Percentiles rank a stretch among this genome's conserved stretches.
phyloP scores from a whole-genome alignment of 1,139 yeast species.

The Blastobotrys aristatus region DNA sequence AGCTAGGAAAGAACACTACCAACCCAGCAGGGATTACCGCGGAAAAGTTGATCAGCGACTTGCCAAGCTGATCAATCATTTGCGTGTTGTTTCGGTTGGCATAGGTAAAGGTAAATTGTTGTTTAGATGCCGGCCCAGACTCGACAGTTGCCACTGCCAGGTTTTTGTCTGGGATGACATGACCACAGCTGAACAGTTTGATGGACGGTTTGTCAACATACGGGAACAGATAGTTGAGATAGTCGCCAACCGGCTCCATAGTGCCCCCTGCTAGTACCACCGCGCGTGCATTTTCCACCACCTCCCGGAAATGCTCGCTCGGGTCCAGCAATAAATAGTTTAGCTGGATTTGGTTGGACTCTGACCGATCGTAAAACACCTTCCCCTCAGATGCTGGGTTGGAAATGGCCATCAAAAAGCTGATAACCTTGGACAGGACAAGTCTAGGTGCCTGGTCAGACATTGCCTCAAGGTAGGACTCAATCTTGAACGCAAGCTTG shows the following conservation, averaged over 20 bases:
- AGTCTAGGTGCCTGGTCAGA: conserved; percentile 42
- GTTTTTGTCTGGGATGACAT: conserved; percentile 70
- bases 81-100: conserved; percentile 47
- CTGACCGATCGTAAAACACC: conserved; percentile 55
- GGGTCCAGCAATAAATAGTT: conserved; percentile 81
- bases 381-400: conserved; percentile 81
- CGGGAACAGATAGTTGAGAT: conserved; percentile 62
- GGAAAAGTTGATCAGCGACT: conserved; percentile 42
- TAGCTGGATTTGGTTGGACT: conserved; percentile 37
- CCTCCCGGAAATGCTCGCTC: conserved; percentile 58
- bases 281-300: conserved; percentile 63
- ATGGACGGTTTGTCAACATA: conserved; percentile 40
- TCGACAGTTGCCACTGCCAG: conserved; percentile 55
- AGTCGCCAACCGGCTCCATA: conserved; percentile 85
- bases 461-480: conserved; percentile 52
- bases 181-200: conserved; percentile 68
- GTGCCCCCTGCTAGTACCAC: conserved; percentile 92
- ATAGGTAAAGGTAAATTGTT: conserved; percentile 61
- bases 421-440: conserved; percentile 57
- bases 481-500: conserved; percentile 81
- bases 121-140: conserved; percentile 28
- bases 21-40: conserved; percentile 63
- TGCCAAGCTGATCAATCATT: conserved; percentile 53
- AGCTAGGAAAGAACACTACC: conserved; percentile 83
- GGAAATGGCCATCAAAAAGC: conserved; percentile 59